Evolutionary conservation across 805 yeast genomes (phyloP), one percentile per base, ranked within the genome.

Genomic region (Sugiyamaella floridensis): DNA sequence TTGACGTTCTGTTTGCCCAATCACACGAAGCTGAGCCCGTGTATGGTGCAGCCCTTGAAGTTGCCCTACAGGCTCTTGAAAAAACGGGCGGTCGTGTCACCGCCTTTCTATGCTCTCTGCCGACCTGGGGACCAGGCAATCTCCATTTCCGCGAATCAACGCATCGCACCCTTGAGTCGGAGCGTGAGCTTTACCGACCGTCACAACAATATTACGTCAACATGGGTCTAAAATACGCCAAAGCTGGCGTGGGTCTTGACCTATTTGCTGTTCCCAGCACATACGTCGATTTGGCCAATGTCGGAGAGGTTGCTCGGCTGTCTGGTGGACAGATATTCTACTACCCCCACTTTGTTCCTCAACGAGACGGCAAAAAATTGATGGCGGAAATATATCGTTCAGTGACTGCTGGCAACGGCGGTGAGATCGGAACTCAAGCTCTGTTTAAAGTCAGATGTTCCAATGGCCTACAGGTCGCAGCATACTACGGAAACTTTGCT

Each of bases 361-460:
- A 80, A 49, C 73, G 86, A 49, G 97, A 93, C 67, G 89, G 87
- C 20, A 67, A 79, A 18, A 74, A 79, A 11, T 73, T 88, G 49
- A 77, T 81, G 9, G 77, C 82, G 44, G 86, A 85, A 22, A 72
- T 85, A 57, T 71, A 74, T n/a, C 70, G 73, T 37, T 72, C 81
- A 5, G 45, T 15, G 6, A 45, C 57, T 43, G 48, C 47, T 29
- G 37, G 37, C 12, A 11, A 11, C n/a, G 37, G 37, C 9, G 58
- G 63, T 2, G 61, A 66, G 28, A 75, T 85, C 14, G 98, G 95
- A 4, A 85, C 85, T 61, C 93, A 87, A 66, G 90, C 86, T 4
- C 85, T 85, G 58, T 69, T 92, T 58, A 89, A 89, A 63, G 78
- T 89, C 22, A 85, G 99, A 58, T 85, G 90, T 60, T 89, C 97